phyloP scores from a whole-genome alignment of 192 early-diverging fungal genomes.

The Umbelopsis sp. region DNA sequence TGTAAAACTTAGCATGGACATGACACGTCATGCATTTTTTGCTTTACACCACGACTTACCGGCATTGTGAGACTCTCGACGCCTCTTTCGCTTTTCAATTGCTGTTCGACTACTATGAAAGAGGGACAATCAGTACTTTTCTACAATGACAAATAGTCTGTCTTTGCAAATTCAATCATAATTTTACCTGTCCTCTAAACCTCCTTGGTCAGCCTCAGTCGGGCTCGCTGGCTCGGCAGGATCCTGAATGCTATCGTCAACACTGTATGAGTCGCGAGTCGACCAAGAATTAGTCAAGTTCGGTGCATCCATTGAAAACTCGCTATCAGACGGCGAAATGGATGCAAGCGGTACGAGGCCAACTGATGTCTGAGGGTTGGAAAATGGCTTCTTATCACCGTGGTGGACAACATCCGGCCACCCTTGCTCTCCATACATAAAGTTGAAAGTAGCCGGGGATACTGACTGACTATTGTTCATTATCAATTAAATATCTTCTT shows the following conservation, averaged over 20 bases:
- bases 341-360: slow-evolving; percentile 3
- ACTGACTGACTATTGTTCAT: slow-evolving; percentile 1
- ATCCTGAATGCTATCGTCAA: background rate
- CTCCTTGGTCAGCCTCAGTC: background rate
- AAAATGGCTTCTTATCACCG: background rate
- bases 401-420: slow-evolving; percentile 9
- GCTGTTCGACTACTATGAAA: slow-evolving; percentile 23
- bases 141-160: background rate
- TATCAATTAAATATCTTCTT: background rate
- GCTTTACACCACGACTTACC: slow-evolving; percentile 22
- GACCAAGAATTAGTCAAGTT: background rate
- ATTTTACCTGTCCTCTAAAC: slow-evolving; percentile 7
- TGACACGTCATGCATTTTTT: background rate
- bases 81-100: slow-evolving; percentile 84
- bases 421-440: slow-evolving; percentile 3
- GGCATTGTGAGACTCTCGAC: slow-evolving; percentile 97
- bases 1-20: background rate
- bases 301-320: slow-evolving; percentile 1
- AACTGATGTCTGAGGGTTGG: background rate
- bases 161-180: background rate
- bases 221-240: background rate
- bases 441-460: background rate
- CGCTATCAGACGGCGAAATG: slow-evolving; percentile 9
- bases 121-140: background rate
- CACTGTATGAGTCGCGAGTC: background rate